Percentiles rank a stretch among this genome's conserved stretches.
Conservation (phyloP, 2,329 filamentous ascomycete species). For the Botrytis paeoniae region DNA sequence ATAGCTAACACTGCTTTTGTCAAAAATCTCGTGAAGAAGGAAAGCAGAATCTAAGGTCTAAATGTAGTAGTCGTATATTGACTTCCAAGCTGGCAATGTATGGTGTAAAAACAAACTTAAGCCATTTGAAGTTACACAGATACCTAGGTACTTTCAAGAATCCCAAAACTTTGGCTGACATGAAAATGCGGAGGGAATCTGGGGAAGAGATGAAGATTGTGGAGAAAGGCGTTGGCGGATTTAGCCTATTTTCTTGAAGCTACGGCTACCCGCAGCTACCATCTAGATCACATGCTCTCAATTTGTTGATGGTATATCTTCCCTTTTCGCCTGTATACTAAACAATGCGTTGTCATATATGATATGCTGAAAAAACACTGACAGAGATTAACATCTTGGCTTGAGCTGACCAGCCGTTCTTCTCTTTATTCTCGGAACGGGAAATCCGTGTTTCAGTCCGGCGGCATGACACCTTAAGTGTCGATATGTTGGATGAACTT, state of each 20-base stretch:
- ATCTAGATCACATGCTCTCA: neutral
- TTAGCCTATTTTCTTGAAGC: conserved; percentile 4
- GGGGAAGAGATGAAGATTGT: conserved; percentile 6
- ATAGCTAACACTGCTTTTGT: neutral
- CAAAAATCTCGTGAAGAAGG: neutral
- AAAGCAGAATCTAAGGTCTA: neutral
- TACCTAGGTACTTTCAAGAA: neutral
- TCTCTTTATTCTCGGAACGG: neutral
- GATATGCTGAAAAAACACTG: neutral
- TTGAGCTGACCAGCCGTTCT: neutral
- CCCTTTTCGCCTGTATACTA: neutral
- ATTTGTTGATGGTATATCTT: neutral
- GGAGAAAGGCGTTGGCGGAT: neutral
- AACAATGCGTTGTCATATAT: neutral
- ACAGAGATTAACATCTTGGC: neutral
- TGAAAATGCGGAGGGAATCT: conserved; percentile 11
- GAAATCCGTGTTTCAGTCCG: neutral
- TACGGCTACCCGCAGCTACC: neutral
- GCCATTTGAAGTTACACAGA: neutral
- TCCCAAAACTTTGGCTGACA: neutral
- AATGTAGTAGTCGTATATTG: neutral
- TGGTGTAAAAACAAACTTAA: neutral
- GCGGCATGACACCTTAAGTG: neutral
- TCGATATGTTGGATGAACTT: neutral
- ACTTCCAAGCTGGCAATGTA: neutral